Evolutionary conservation across 2,329 filamentous ascomycete genomes (phyloP), one percentile per base, ranked within the genome.

Genomic region (Venturia aucupariae): DNA sequence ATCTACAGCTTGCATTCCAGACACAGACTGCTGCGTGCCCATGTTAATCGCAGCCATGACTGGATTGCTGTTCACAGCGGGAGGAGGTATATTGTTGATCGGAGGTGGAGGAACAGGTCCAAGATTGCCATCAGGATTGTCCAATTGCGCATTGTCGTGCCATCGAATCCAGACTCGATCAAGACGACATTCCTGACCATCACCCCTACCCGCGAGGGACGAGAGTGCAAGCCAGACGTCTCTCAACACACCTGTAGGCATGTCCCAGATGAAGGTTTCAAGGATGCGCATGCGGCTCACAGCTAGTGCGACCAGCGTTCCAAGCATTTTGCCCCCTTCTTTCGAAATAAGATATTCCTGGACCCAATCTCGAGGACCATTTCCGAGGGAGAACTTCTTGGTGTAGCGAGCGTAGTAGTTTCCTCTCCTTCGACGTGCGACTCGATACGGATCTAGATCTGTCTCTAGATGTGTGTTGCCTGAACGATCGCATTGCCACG

Each of bases 291-390:
- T 94, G 67, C 89, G 87, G 54, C 87, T 86, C n/a, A 94, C 81
- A 15, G 90, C 89, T 68, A 92, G 77, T 11, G 90, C 89, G 15
- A 92, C 90, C 61, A 94, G 77, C 1, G 89, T 93, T 5, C 90
- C 89, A n/a, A 94, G 81, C 89, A 94, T 92, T 77, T 93, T 94
- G 3, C 90, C 90, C 65, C 87, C 86, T 72, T 93, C 90, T 75
- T 92, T 92, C 2, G 84, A 87, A 69, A 93, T 90, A 67, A 89
- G 83, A 75, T 94, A 93, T 71, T 93, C 89, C 64, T 87, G 84
- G 6, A 92, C 89, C 88, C 88, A 92, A 68, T 90, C 84, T 7
- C 82, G 73, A 0, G 89, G 90, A 0, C 90, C 90, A 74, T 94
- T 92, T n/a, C 89, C 89, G 6, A 94, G 81, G 3, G 89, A 91